Evolutionary conservation across 2,329 filamentous ascomycete species (phyloP).

Genomic region (Nannizzia gypsea): DNA sequence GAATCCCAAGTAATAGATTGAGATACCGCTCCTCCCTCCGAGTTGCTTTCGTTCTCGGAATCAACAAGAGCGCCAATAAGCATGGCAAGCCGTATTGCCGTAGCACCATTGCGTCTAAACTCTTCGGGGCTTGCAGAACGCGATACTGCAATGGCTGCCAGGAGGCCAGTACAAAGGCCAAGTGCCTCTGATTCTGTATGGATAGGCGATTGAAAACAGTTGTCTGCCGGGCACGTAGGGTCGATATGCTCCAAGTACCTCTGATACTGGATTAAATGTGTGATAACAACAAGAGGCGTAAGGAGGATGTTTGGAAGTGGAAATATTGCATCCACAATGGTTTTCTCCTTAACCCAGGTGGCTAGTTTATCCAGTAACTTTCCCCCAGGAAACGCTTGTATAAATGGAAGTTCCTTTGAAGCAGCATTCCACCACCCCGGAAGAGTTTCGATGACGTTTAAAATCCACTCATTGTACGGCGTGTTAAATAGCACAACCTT

Average conservation of each 20-base stretch:
- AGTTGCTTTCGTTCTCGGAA: constrained; percentile 20
- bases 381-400: constrained; percentile 8
- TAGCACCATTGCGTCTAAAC: constrained; percentile 27
- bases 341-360: constrained; percentile 13
- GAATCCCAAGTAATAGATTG: constrained; percentile 13
- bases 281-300: constrained; percentile 29
- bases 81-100: constrained; percentile 30
- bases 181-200: constrained; percentile 17
- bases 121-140: constrained; percentile 19
- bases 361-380: constrained; percentile 10
- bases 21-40: constrained; percentile 17
- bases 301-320: constrained; percentile 25
- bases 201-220: neutral
- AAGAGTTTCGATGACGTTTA: constrained; percentile 14
- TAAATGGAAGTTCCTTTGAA: constrained; percentile 11
- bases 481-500: neutral
- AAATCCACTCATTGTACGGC: constrained; percentile 12
- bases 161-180: constrained; percentile 33
- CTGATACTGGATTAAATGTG: constrained; percentile 29
- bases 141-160: constrained; percentile 30
- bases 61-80: constrained; percentile 31
- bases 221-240: neutral
- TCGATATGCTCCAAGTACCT: constrained; percentile 14
- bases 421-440: constrained; percentile 13
- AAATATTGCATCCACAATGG: constrained; percentile 7